Evolutionary conservation across 2,329 filamentous ascomycete species (phyloP).

Genomic region (Clonostachys solani): DNA sequence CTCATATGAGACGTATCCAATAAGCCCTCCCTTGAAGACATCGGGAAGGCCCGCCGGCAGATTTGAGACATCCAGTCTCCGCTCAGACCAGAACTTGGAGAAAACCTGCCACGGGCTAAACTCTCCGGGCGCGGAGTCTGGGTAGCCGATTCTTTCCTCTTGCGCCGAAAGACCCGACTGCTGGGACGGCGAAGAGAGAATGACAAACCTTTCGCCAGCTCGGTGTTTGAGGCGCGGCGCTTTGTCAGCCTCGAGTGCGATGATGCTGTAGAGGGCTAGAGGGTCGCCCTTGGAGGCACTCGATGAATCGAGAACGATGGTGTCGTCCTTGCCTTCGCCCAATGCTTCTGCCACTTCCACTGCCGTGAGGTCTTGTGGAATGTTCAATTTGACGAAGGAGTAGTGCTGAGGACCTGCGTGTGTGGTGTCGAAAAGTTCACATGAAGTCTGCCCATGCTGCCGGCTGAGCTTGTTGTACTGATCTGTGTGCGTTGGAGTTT

Average conservation of each 20-base stretch:
- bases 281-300: slow-evolving; percentile 41
- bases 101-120: background rate
- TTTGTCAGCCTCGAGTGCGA: slow-evolving; percentile 60
- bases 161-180: background rate
- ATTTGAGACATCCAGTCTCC: background rate
- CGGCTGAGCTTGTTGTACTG: slow-evolving; percentile 2
- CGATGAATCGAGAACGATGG: slow-evolving; percentile 57
- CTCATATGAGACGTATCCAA: slow-evolving; percentile 9
- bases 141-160: background rate
- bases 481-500: background rate
- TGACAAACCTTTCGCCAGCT: slow-evolving; percentile 35
- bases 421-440: too few species aligned
- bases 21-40: slow-evolving; percentile 9
- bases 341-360: slow-evolving; percentile 52
- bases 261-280: slow-evolving; percentile 62
- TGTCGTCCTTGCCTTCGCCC: slow-evolving; percentile 30
- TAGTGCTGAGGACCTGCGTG: slow-evolving; percentile 21
- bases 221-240: slow-evolving; percentile 55
- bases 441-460: slow-evolving; percentile 10
- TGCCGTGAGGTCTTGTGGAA: slow-evolving; percentile 41
- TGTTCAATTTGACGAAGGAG: slow-evolving; percentile 30
- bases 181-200: background rate
- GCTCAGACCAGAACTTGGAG: background rate
- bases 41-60: background rate
- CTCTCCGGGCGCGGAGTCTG: background rate